Base-by-base conservation (phyloP, 2,329 filamentous ascomycete genomes). In the Colletotrichum karsti region DNA sequence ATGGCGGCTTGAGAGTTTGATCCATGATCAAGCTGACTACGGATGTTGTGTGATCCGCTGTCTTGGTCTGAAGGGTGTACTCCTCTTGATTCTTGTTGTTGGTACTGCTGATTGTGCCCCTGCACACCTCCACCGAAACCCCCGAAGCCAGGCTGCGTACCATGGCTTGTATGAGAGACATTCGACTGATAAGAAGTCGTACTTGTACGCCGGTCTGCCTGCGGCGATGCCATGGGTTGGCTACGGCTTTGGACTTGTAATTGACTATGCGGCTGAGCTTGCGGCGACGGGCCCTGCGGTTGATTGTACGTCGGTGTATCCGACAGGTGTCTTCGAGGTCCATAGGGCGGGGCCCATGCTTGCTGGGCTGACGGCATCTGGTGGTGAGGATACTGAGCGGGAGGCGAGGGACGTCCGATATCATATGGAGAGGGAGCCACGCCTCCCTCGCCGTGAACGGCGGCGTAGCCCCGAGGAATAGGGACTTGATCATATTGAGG, bases 401-500 rank as follows among this genome's bases (percentile, higher is more conserved):
- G 50, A 10, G 50, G 54, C 30, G 66, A 42, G 60, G 69, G 62
- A n/a, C 64, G 70, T 12, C 72, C 72, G 10, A 74, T 39, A 42
- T 74, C 71, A 54, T 79, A 78, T 13, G 73, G 73, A 2, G 76
- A 72, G 1, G 74, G 76, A 3, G 71, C 75, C n/a, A 73, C 55
- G 12, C 64, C 71, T 20, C 77, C 79, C 53, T 81, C 80, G 28
- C 77, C 79, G 51, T 80, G 78, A 5, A 81, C 80, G 13, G 77
- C 70, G 7, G 69, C 63, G 48, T 83, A 83, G 12, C 76, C 74
- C 26, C 67, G 71, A 1, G 81, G 81, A 37, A 82, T 81, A 1
- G 81, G 78, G 1, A 83, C 78, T 12, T 73, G 72, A 3, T 72
- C 79, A 39, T 83, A 83, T 28, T 74, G 74, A 12, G 76, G 79